These are phyloP conservation scores for Phytophthora ramorum DNA, from an alignment of 352 stramenopile species.

Conservation along the genomic window DNA sequence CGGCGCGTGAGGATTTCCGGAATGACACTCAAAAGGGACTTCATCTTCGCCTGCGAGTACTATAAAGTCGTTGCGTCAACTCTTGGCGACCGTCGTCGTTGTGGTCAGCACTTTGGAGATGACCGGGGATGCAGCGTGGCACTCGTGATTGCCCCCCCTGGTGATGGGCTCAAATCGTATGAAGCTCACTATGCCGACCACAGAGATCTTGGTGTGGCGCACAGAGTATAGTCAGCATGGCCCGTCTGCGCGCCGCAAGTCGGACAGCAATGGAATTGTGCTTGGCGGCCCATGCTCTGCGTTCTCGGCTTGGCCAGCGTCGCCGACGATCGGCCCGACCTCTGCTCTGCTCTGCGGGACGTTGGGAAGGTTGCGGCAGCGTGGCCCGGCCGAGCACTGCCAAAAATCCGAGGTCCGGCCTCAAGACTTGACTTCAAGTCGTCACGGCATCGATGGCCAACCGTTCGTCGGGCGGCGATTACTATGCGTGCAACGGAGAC, in stretches of 20 bases:
- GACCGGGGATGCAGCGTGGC: conserved; percentile 9
- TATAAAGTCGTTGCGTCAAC: conserved; percentile 22
- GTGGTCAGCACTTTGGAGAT: conserved; percentile 25
- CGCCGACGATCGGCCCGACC: no score
- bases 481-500: no score
- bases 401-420: conserved; percentile 15
- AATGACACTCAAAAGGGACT: conserved; percentile 30
- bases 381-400: neutral
- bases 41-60: conserved; percentile 15
- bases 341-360: conserved; percentile 2
- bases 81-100: conserved; percentile 28
- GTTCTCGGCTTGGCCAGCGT: neutral
- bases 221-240: neutral
- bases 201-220: conserved; percentile 22
- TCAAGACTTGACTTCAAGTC: neutral
- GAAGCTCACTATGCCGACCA: conserved; percentile 20
- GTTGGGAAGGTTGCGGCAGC: conserved; percentile 30
- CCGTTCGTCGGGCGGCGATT: no score
- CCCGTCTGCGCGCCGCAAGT: neutral
- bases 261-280: conserved; percentile 29
- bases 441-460: neutral
- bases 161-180: conserved; percentile 22
- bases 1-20: conserved; percentile 4
- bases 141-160: conserved; percentile 21
- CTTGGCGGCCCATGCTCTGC: neutral